Evolutionary conservation across 2,329 filamentous ascomycete species (phyloP), one percentile per base, ranked within the genome.

Genomic region (Aspergillus nomiae): DNA sequence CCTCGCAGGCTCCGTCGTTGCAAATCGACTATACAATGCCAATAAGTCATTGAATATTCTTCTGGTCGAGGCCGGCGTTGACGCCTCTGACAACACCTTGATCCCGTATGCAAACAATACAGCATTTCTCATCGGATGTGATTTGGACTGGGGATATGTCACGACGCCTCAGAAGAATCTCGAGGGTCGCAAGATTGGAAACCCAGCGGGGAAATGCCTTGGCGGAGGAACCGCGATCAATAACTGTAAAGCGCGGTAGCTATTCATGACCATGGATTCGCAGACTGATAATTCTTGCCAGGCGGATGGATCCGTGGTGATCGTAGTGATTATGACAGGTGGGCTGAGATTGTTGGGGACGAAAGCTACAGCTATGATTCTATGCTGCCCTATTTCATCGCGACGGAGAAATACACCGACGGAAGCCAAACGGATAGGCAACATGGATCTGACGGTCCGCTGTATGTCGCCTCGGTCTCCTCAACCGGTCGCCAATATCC

Each of bases 61-160:
- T 11, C 58, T 78, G 6, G 63, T 76, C 28, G 76, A 78, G 62
- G 73, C 72, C 11, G 76, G 75, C 0, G 62, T 69, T 1, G 71
- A 77, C 56, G 65, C 61, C 2, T 63, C 60, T 43, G 19, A 59
- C 58, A 38, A 64, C 26, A 59, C 10, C 19, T 51, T 59, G 26
- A 53, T 55, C 24, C 56, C 26, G 11, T 56, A 58, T 65, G 67
- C 34, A 21, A 28, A 45, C 32, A 61, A 61, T 9, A 54, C 59
- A 34, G 45, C 68, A 21, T 48, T 62, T 11, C 56, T 77, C 14
- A 65, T 71, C 61, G 59, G 66, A 50, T 71, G 70, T 1, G 69
- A 73, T 4, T 59, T 76, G 0, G 75, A 77, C 43, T 76, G 67
- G 64, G 71, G 71, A 26, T 74, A 73, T 60, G 38, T 69, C 2